phyloP scores from a whole-genome alignment of 129 eudicot species.

The Lactuca sativa region DNA sequence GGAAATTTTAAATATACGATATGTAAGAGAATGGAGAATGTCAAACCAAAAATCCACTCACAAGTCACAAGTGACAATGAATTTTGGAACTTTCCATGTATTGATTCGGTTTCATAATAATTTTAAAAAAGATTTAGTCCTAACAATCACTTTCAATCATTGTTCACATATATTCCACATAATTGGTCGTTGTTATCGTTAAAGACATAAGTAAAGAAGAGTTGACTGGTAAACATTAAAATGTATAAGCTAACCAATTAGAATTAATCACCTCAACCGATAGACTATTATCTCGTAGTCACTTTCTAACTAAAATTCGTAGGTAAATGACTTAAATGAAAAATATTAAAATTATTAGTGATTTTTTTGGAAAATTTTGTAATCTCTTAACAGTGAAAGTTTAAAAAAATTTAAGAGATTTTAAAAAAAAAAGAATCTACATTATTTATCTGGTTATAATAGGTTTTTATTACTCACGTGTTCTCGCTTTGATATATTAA shows the following conservation, averaged over 20 bases:
- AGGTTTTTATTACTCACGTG: too few species aligned
- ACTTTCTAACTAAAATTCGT: too few species aligned
- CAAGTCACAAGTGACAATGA: slow-evolving; percentile 4
- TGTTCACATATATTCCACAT: not conserved
- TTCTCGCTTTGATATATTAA: too few species aligned
- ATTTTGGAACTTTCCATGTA: slow-evolving; percentile 6
- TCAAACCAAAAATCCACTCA: slow-evolving; percentile 19
- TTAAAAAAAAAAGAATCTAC: too few species aligned
- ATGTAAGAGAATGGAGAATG: slow-evolving; percentile 25
- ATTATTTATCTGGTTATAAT: too few species aligned
- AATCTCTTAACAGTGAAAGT: too few species aligned
- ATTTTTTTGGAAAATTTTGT: too few species aligned
- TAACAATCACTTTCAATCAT: not conserved
- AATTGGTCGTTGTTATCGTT: not conserved
- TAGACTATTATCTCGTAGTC: too few species aligned
- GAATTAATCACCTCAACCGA: too few species aligned
- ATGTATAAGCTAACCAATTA: not conserved
- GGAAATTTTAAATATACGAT: not conserved
- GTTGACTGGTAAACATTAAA: not conserved
- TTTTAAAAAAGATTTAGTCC: slow-evolving; percentile 18
- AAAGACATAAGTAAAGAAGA: not conserved
- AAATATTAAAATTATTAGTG: too few species aligned
- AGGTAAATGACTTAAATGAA: too few species aligned
- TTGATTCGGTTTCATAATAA: slow-evolving; percentile 20
- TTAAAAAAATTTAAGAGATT: too few species aligned